A percentile compares a stretch with the other conserved stretches of the same genome.
These are phyloP conservation scores for Fusarium citri DNA, from an alignment of 2,329 filamentous ascomycete species.

Conservation along the genomic window DNA sequence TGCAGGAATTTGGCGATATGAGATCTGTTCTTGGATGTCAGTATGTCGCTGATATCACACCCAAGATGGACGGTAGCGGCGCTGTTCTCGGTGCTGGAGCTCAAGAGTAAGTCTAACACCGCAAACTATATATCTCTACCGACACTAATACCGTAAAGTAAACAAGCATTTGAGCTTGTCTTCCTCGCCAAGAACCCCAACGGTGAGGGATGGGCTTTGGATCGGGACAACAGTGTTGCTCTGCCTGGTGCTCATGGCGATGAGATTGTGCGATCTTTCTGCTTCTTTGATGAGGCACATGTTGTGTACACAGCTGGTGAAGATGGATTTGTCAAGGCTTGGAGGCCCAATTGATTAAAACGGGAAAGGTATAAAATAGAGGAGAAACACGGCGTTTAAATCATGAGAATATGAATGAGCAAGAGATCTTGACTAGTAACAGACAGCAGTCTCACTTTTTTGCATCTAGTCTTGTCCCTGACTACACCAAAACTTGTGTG, in stretches of 20 bases:
- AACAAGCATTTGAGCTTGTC: constrained; percentile 69
- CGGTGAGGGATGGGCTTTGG: constrained; percentile 63
- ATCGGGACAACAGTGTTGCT: constrained; percentile 66
- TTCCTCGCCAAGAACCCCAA: constrained; percentile 64
- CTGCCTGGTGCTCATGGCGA: constrained; percentile 71
- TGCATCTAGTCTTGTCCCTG: background rate
- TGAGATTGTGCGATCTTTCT: constrained; percentile 73
- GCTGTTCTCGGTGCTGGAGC: constrained; percentile 73
- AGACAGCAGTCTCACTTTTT: background rate
- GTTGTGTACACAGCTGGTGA: constrained; percentile 70
- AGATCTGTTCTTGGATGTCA: constrained; percentile 74
- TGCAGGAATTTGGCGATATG: constrained; percentile 74
- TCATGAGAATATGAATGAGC: background rate
- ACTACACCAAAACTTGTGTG: background rate
- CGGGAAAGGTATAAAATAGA: background rate
- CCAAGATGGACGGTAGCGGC: constrained; percentile 67
- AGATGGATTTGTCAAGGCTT: constrained; percentile 68
- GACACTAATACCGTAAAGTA: constrained; percentile 52
- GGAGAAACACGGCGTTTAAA: background rate
- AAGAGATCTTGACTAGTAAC: background rate
- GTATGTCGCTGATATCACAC: constrained; percentile 77
- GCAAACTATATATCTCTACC: constrained; percentile 43
- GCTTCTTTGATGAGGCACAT: constrained; percentile 70
- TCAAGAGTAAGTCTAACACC: constrained; percentile 68
- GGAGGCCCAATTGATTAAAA: constrained; percentile 54